Evolutionary conservation across 257 asterid genomes (phyloP).

Genomic region (Vinca minor): DNA sequence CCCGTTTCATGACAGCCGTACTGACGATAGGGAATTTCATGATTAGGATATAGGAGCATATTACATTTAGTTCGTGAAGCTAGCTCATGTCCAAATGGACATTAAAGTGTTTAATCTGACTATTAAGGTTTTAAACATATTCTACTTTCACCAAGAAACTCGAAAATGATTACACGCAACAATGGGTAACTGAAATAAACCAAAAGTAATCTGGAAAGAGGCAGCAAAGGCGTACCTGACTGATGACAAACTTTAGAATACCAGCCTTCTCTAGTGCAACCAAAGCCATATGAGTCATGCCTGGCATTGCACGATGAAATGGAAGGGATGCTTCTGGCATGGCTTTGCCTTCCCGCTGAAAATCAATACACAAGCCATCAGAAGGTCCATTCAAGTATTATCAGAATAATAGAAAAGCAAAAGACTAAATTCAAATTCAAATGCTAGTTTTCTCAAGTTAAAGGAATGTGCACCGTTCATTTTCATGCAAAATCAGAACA

Average conservation of each 20-base stretch:
- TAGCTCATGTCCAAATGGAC: neutral
- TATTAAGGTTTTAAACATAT: neutral
- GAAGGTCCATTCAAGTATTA: constrained; percentile 5
- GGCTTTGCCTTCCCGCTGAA: constrained; percentile 86
- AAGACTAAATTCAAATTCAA: neutral
- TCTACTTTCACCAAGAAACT: neutral
- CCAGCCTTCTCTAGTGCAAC: constrained; percentile 88
- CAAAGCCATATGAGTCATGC: constrained; percentile 88
- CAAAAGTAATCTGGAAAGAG: neutral
- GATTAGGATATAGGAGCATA: neutral
- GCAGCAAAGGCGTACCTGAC: constrained; percentile 53
- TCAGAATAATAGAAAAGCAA: constrained; percentile 2
- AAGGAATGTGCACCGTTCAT: neutral
- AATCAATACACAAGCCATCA: constrained; percentile 17
- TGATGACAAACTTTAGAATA: constrained; percentile 68
- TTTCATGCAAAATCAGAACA: neutral
- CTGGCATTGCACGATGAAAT: constrained; percentile 91
- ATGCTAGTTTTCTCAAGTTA: neutral
- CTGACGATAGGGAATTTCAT: neutral
- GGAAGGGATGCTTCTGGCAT: constrained; percentile 92
- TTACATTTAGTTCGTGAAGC: neutral
- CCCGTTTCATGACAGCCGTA: neutral
- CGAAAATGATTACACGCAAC: neutral
- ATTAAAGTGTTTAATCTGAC: neutral
- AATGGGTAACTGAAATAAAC: neutral